Evolutionary conservation across 768 basidiomycete genomes (phyloP), one percentile per base, ranked within the genome.

Genomic region (Cubamyces sp.): DNA sequence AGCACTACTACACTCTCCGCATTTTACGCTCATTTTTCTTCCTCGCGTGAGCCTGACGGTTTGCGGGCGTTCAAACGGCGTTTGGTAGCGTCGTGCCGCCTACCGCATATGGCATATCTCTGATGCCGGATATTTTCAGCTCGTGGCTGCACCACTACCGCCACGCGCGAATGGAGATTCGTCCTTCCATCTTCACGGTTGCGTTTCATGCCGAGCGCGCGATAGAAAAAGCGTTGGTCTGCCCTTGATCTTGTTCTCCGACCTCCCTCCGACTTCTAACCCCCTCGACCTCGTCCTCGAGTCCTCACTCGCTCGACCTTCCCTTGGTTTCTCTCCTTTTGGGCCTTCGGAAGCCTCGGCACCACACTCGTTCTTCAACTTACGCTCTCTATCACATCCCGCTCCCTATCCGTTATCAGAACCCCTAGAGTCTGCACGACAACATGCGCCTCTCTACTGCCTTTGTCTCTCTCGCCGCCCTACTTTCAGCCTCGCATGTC

Each of bases 401-500:
- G 46, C 65, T 42, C 51, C 57, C 61, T 40, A 25, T 48, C 60
- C 11, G 34, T 34, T 34, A 34, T 34, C 34, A 6, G 28, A 34
- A 34, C 34, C 34, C 34, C 34, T 34, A n/a, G 34, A 34, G 34
- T 34, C 9, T 8, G 9, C 25, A 45, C 16, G 26, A 23, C 41
- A 41, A 28, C 41, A 57, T 47, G 57, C 61, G 37, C 28, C 34
- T 65, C 52, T 54, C 62, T 7, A n/a, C 40, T 19, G 23, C 64
- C 9, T 47, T 62, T 49, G 42, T 63, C 49, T 56, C 61, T n/a
- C 43, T 47, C 54, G 56, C 64, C 14, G 58, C 66, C 40, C 43
- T 68, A 19, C 52, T 68, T 16, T 50, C 60, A 23, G 66, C 57
- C 49, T 57, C 66, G 12, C 15, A 14, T 39, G 52, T 40, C 41